phyloP scores from a whole-genome alignment of 2,329 filamentous ascomycete species.

The Dothiorella sarmentorum region DNA sequence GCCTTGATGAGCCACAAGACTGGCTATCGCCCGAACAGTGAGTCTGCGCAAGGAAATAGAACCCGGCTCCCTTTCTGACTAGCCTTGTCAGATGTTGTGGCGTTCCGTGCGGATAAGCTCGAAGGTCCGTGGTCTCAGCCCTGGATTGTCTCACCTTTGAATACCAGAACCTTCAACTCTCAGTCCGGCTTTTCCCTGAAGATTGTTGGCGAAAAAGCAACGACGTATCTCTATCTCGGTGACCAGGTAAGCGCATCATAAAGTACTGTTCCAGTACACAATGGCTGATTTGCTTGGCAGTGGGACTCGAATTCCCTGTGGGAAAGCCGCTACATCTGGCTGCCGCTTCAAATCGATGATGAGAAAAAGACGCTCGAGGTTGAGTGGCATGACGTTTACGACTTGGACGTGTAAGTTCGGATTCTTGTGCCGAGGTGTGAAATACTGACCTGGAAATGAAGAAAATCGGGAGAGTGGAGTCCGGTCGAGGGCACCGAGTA shows the following conservation, averaged over 20 bases:
- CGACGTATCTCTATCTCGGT: constrained; percentile 51
- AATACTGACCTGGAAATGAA: constrained; percentile 12
- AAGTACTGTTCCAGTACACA: too few relatives aligned
- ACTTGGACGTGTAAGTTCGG: constrained; percentile 45
- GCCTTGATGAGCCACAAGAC: constrained; percentile 63
- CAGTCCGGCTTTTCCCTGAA: constrained; percentile 51
- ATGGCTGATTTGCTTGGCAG: constrained; percentile 18
- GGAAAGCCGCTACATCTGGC: constrained; percentile 58
- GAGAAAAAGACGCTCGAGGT: constrained; percentile 49
- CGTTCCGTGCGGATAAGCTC: constrained; percentile 52
- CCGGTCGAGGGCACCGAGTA: constrained; percentile 50
- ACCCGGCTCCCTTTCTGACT: background rate
- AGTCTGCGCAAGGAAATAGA: background rate
- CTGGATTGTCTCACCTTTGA: constrained; percentile 50
- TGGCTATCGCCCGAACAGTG: constrained; percentile 58
- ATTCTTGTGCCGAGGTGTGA: background rate
- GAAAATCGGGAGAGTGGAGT: constrained; percentile 47
- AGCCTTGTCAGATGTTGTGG: constrained; percentile 48
- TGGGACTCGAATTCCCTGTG: constrained; percentile 57
- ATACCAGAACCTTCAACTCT: constrained; percentile 53
- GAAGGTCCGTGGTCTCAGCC: constrained; percentile 54
- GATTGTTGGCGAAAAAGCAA: constrained; percentile 49
- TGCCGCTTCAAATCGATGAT: constrained; percentile 53
- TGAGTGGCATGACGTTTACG: constrained; percentile 56
- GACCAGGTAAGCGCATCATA: constrained; percentile 39